phyloP scores from a whole-genome alignment of 345 rosid species.

The Trapa bicornis region DNA sequence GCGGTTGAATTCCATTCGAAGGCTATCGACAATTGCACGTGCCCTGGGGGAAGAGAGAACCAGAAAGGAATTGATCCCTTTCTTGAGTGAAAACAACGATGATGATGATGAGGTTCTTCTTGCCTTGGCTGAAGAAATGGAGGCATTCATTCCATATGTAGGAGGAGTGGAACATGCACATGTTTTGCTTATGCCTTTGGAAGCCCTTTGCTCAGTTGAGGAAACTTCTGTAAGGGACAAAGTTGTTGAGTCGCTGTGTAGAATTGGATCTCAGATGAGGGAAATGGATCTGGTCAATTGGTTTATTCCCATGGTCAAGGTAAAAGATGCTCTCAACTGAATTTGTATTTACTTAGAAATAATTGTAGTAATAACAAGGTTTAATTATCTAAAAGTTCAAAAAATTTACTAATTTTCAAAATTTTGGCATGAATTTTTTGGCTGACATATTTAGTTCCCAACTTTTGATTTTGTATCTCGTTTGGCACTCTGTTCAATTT shows the following conservation, averaged over 20 bases:
- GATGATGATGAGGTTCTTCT: constrained; percentile 96
- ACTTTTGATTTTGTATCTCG: too few relatives aligned
- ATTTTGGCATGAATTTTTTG: too few relatives aligned
- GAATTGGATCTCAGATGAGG: constrained; percentile 85
- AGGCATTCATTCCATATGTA: constrained; percentile 76
- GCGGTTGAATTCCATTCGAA: constrained; percentile 74
- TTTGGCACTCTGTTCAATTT: too few relatives aligned
- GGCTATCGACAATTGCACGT: constrained; percentile 84
- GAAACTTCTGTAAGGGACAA: constrained; percentile 91
- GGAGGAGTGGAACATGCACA: constrained; percentile 83
- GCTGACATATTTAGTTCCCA: too few relatives aligned
- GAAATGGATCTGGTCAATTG: constrained; percentile 61
- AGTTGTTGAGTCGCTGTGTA: constrained; percentile 76
- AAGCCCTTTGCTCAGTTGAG: constrained; percentile 80
- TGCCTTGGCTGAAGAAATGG: constrained; percentile 89
- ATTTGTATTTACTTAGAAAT: neutral
- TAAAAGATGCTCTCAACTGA: constrained; percentile 12
- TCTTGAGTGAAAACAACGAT: constrained; percentile 84
- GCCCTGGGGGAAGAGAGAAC: constrained; percentile 97
- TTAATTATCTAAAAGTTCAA: too few relatives aligned
- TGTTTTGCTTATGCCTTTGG: constrained; percentile 72
- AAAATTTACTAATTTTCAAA: too few relatives aligned
- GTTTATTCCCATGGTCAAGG: constrained; percentile 86
- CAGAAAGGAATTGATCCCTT: constrained; percentile 82
- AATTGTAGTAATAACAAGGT: neutral